Evolutionary conservation across 23 red algal species (phyloP), one percentile per base, ranked within the genome.

Genomic region (Gracilariopsis chorda): DNA sequence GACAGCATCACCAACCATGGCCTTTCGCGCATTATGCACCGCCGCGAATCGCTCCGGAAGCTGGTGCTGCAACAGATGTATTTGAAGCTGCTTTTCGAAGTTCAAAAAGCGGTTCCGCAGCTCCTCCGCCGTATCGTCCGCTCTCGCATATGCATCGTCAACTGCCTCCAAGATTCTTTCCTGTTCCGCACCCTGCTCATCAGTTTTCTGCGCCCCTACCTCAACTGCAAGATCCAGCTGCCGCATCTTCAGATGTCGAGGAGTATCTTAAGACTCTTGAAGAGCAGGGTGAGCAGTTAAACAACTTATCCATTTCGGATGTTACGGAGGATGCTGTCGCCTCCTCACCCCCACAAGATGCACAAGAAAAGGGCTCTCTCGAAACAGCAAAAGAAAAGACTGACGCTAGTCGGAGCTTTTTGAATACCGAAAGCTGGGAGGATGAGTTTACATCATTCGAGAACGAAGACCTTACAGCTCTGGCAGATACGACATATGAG

Each of bases 381-480:
- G 48, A 83, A 21, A 25, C 28, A 29, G 28, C 59, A 30, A 48
- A 17, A 34, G 40, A 36, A n/a, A 67, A 37, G n/a, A 49, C 28
- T 48, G 33, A 30, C 3, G 13, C 5, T 3, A 10, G 41, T n/a
- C 62, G 62, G 7, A 4, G 20, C 7, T 59, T 85, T 16, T n/a
- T 35, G 1, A n/a, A 70, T 28, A 69, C 56, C 20, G 57, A 41
- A 10, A 88, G 46, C 76, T 88, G 45, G 84, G 84, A 67, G 10
- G 69, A 88, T 27, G 84, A 88, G 23, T 74, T 88, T 34, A 77
- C 67, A 25, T 74, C 84, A 11, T 59, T 88, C 25, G 84, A 74
- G 68, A 64, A 51, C 23, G 63, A 47, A 33, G 84, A 52, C 1
- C 27, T 52, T 23, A 40, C 46, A 64, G 80, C 64, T 49, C 46